A percentile compares a stretch with the other conserved stretches of the same genome.
These are phyloP conservation scores for Ambrosia hybrid DNA, from an alignment of 140 eudicot species.

Conservation along the genomic window DNA sequence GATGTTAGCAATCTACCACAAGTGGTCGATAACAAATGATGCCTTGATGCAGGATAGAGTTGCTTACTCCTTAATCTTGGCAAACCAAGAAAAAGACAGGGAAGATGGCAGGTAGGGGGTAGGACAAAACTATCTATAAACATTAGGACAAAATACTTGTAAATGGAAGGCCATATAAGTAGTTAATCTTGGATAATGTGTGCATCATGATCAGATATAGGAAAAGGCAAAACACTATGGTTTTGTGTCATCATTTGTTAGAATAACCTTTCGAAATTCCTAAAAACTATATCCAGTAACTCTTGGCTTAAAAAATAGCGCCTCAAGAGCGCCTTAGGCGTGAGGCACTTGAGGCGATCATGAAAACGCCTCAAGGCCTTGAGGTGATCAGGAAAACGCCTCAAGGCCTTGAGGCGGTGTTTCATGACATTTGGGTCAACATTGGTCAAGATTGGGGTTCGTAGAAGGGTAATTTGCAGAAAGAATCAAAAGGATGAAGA, in stretches of 20 bases:
- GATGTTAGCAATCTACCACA: background rate
- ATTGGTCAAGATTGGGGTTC: no score
- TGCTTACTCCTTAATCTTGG: constrained; percentile 40
- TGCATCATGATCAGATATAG: constrained; percentile 4
- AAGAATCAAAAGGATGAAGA: no score
- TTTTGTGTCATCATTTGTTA: constrained; percentile 16
- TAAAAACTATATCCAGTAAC: background rate
- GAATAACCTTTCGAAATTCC: background rate
- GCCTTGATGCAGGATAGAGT: constrained; percentile 49
- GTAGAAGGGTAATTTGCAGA: no score
- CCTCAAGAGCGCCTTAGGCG: no score
- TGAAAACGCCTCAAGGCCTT: no score
- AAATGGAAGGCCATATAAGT: background rate
- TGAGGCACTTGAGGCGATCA: no score
- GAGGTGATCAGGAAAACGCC: no score
- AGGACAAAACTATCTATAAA: constrained; percentile 8
- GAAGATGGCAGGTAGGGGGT: constrained; percentile 40
- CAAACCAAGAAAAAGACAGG: constrained; percentile 30
- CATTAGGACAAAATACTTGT: constrained; percentile 5
- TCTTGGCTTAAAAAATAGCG: no score
- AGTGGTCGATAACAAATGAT: constrained; percentile 7
- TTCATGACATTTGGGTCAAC: no score
- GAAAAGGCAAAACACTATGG: constrained; percentile 9
- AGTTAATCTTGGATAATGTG: constrained; percentile 10
- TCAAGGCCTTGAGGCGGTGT: no score